Evolutionary conservation across 163 green algal species (phyloP), one percentile per base, ranked within the genome.

Genomic region (Picocystis sp.): DNA sequence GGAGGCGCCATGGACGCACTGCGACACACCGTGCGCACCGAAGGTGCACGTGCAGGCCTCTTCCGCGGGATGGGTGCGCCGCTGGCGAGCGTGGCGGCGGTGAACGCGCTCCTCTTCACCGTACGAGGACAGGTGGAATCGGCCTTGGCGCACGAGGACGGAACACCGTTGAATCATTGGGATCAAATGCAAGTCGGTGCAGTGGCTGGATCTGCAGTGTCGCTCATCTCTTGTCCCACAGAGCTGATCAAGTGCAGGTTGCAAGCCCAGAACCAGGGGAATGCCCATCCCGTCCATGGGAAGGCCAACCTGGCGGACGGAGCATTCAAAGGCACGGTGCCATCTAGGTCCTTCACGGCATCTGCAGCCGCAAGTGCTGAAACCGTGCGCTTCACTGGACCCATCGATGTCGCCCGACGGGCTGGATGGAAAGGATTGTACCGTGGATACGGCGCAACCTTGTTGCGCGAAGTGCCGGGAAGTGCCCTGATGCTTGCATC

Each of bases 161-260:
- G 72, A 14, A 51, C 47, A 0, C 57, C 63, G 2, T 46, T 90
- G 29, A 80, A 62, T 0, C 15, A 75, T 11, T 44, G 43, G 0
- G 74, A 90, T 54, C 61, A 82, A 43, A 35, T 69, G 3, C 22
- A 82, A 10, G 72, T 71, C 1, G 74, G 81, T 1, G 48, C 56
- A 0, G 63, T 66, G 0, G 81, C 81, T 1, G 78, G 76, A 13
- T 43, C 76, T 24, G 77, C 78, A 1, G 81, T 78, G n/a, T 69
- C 62, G 29, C 63, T 91, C 29, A 53, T 90, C 38, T 80, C 81
- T 13, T 81, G 66, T 45, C 81, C 81, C 3, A 90, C 81, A n/a
- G 81, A 90, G 63, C 75, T 91, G 23, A 58, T 91, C 47, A 90
- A 90, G 61, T 90, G 81, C 67, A 55, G 81, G 35, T 57, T 89